Evolutionary conservation across 169 alveolate species (phyloP), one percentile per base, ranked within the genome.

Genomic region (Cryptosporidium sp.): DNA sequence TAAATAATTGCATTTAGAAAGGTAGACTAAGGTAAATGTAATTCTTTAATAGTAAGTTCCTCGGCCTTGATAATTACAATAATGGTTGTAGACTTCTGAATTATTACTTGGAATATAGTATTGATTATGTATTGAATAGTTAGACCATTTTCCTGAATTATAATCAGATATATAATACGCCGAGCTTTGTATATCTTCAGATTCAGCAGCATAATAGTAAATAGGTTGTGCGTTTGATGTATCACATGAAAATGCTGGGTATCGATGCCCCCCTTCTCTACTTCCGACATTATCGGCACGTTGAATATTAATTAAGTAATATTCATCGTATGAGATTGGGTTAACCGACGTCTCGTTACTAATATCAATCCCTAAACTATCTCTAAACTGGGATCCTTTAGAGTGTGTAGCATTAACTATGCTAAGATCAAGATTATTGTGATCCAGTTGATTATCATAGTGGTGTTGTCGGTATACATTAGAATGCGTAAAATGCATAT

Each of bases 41-140:
- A 12, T 23, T 33, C 3, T 33, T n/a, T 18, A 65, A 35, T 65
- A 65, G 50, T 65, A 16, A 7, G 71, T 16, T 31, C 51, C 50
- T 65, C 29, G 67, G 2, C 41, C 62, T 62, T 74, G 62, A 21
- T 33, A 39, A 26, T 80, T 43, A 23, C 31, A 16, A 74, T 23
- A 80, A 80, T 33, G 14, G 18, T n/a, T n/a, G 43, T 62, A 80
- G 37, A 58, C 39, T 1, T 31, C 89, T 39, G 68, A 33, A 16
- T 62, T 26, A 5, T 58, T 45, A 29, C 37, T 80, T 45, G 61
- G 21, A 55, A 18, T 26, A 43, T 65, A 45, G 23, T 59, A 75
- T 65, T 26, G 71, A 35, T 29, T 33, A 12, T 65, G 41, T 8
- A 65, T 65, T 5, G 41, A 29, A 29, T 65, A 65, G 50, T 65